Evolutionary conservation across 2,329 filamentous ascomycete genomes (phyloP).

Genomic region (Conoideocrella luteorostrata): DNA sequence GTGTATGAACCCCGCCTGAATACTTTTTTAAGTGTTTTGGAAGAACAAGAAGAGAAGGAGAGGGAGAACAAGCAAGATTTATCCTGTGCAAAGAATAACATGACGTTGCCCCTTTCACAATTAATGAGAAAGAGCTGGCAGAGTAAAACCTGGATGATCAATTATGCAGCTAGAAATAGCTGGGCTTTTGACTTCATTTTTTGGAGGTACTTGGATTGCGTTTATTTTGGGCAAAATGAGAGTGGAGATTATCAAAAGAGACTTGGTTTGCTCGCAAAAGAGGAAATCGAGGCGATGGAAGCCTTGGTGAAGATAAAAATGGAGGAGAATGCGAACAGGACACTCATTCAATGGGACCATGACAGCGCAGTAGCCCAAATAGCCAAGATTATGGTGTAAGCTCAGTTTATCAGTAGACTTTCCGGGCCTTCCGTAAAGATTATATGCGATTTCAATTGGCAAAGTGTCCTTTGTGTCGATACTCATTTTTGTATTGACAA

Average conservation of each 20-base stretch:
- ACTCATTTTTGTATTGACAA: too few relatives aligned
- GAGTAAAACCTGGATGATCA: slow-evolving; percentile 24
- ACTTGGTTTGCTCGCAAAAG: slow-evolving; percentile 15
- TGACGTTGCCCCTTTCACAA: too few relatives aligned
- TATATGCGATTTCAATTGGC: too few relatives aligned
- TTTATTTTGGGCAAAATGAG: slow-evolving; percentile 22
- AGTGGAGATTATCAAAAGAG: slow-evolving; percentile 13
- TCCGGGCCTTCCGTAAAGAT: too few relatives aligned
- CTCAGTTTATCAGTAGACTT: too few relatives aligned
- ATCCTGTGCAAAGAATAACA: too few relatives aligned
- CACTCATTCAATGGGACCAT: neutral
- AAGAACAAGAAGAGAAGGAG: slow-evolving; percentile 23
- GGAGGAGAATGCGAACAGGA: slow-evolving; percentile 3
- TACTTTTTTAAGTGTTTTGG: slow-evolving; percentile 26
- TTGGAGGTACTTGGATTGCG: slow-evolving; percentile 30
- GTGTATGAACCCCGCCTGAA: slow-evolving; percentile 25
- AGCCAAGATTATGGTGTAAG: too few relatives aligned
- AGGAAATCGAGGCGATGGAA: slow-evolving; percentile 19
- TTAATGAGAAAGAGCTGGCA: slow-evolving; percentile 33
- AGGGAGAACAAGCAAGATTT: too few relatives aligned
- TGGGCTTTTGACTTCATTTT: slow-evolving; percentile 31
- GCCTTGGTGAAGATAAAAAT: slow-evolving; percentile 16
- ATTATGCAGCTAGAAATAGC: slow-evolving; percentile 28
- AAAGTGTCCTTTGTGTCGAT: too few relatives aligned
- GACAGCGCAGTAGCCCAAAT: too few relatives aligned